These are phyloP conservation scores for Calonectria fujianensis DNA, from an alignment of 2,329 filamentous ascomycete genomes.

Conservation along the genomic window DNA sequence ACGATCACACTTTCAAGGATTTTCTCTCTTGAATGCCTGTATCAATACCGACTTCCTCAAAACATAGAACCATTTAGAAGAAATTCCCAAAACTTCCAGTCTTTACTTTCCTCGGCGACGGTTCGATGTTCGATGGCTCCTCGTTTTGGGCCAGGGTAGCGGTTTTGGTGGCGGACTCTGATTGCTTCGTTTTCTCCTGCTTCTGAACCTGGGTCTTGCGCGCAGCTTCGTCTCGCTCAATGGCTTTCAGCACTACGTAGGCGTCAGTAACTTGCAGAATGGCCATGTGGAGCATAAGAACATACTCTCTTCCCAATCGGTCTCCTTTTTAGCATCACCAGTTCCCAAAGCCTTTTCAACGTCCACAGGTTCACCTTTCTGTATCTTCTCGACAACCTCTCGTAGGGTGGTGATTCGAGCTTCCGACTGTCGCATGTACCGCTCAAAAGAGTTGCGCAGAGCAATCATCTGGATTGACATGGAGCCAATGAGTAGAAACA, in stretches of 20 bases:
- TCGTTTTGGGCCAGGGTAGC: constrained; percentile 33
- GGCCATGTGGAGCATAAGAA: constrained; percentile 29
- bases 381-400: constrained; percentile 83
- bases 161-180: constrained; percentile 46
- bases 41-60: constrained; percentile 40
- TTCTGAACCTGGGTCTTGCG: constrained; percentile 70
- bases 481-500: constrained; percentile 91
- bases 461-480: constrained; percentile 96
- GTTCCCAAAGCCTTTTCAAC: constrained; percentile 89
- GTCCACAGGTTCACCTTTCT: constrained; percentile 85
- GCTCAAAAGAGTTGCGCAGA: constrained; percentile 83
- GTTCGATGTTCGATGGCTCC: constrained; percentile 45
- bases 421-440: constrained; percentile 85
- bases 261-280: constrained; percentile 39
- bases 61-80: constrained; percentile 64
- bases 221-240: constrained; percentile 77
- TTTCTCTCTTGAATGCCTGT: constrained; percentile 72
- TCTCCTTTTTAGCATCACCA: constrained; percentile 83
- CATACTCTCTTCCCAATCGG: constrained; percentile 91
- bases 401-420: constrained; percentile 84
- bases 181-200: constrained; percentile 61
- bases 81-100: constrained; percentile 66
- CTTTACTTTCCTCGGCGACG: constrained; percentile 53
- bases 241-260: constrained; percentile 77
- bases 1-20: constrained; percentile 71